Percentiles rank a stretch among this genome's conserved stretches.
These are phyloP conservation scores for Trichoderma sp. DNA, from an alignment of 2,329 filamentous ascomycete species.

Conservation along the genomic window DNA sequence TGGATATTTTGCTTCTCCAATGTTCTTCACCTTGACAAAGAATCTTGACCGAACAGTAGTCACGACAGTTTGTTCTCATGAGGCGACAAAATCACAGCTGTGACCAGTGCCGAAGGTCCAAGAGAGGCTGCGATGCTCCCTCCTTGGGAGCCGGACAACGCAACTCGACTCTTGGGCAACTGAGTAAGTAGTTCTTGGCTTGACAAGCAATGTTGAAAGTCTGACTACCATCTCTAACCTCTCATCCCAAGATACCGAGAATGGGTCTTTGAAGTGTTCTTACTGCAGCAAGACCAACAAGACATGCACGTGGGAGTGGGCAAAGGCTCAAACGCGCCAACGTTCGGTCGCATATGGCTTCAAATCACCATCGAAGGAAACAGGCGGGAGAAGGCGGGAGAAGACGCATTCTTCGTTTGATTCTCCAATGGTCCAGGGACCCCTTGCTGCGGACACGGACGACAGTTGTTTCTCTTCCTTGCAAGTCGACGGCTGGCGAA, in stretches of 20 bases:
- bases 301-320: conserved; percentile 3
- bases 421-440: not conserved
- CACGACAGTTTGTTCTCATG: not conserved
- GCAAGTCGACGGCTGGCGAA: no score
- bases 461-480: no score
- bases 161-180: not conserved
- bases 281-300: conserved; percentile 5
- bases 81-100: conserved; percentile 5
- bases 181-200: not conserved
- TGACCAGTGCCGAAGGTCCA: conserved; percentile 4
- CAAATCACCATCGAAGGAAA: not conserved
- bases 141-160: not conserved
- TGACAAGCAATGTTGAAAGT: no score
- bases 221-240: no score
- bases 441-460: not conserved
- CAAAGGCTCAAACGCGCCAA: not conserved
- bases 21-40: not conserved
- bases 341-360: not conserved
- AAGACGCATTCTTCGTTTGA: not conserved
- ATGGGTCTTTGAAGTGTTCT: not conserved
- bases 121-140: conserved; percentile 1
- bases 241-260: not conserved
- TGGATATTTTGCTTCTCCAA: not conserved
- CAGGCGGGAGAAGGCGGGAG: not conserved
- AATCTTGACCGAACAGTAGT: no score